Base-by-base conservation (phyloP, 805 yeast species). In the Yarrowia bubula region DNA sequence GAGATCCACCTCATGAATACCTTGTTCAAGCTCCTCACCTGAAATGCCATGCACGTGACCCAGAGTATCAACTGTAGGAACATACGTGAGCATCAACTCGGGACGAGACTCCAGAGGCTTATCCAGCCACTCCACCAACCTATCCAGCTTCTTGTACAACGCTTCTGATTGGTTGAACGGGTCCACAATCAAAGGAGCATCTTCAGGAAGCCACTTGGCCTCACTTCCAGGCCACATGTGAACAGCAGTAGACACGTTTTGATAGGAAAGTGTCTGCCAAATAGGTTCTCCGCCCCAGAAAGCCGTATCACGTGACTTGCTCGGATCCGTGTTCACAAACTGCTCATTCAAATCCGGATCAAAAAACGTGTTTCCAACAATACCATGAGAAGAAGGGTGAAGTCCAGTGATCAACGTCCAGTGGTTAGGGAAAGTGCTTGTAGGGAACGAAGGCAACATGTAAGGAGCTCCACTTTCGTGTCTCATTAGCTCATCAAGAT, bases 151-250 rank as follows among this genome's bases (percentile, higher is more conserved):
- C 1, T 76, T 71, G 2, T 82, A 78, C 14, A 90, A 75, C 0
- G 80, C 69, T 74, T 89, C 96, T 1, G 84, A 75, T 4, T 84
- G 85, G 71, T 90, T 85, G 76, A 83, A 92, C 64, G 76, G 75
- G 69, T 88, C 95, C 38, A 84, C 84, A 53, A 67, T 69, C 55
- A 81, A 82, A 1, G 88, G 86, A 22, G 80, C 81, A 5, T 74
- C 74, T 65, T 83, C 79, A 65, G 72, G 66, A 39, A 76, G 76
- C 71, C 83, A 84, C 31, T 82, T 81, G 8, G 86, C 96, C 70
- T 91, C 96, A 66, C 92, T 85, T 1, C 97, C 97, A 0, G 97
- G 97, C 96, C 96, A 92, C 97, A 91, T 92, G 75, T 92, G 96
- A n/a, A 90, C 87, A 0, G 92, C 96, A 5, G 88, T 76, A 3